Base-by-base conservation (phyloP, 805 yeast species). In the Metschnikowia proteae region DNA sequence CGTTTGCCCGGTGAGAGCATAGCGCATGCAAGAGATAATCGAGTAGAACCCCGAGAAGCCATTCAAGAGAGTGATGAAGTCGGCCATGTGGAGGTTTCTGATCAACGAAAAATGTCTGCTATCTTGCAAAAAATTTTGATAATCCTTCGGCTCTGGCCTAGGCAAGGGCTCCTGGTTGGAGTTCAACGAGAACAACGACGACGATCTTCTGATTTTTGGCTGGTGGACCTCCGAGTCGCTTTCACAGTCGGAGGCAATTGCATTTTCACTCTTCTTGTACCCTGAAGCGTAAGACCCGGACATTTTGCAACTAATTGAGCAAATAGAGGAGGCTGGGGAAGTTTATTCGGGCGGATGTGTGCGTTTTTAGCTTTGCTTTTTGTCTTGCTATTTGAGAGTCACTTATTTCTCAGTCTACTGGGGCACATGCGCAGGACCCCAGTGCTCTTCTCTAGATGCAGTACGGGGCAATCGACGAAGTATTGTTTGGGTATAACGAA, bases 21-120 rank as follows among this genome's bases (percentile, higher is more conserved):
- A 94, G 61, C 96, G 78, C 53, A 89, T 71, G 67, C 96, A 88
- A 38, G 95, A 85, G 37, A 94, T 77, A 55, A 92, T 85, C 30
- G 96, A 84, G 64, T 89, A 88, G 65, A 94, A 91, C 0, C 98
- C 99, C 43, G 91, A 84, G 64, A 88, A 89, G 26, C 97, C 97
- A 67, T 94, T 94, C 65, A 94, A 74, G 74, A 91, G 79, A 3
- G 99, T 94, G 66, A 94, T 94, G 71, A 84, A 89, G 67, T 94
- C 99, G 5, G 99, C 99, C 82, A 92, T 75, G 66, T 94, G 98
- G 55, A 94, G 78, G 60, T 86, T 85, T 62, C 96, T 75, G 48
- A 94, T 71, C 80, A 94, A 81, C 48, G 91, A 84, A 55, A 92
- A 84, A 65, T 92, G 97, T 62, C 96, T 78, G 42, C 78, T 78